Conservation (phyloP, 306 rosid genomes). For the Ziziphus jujuba region DNA sequence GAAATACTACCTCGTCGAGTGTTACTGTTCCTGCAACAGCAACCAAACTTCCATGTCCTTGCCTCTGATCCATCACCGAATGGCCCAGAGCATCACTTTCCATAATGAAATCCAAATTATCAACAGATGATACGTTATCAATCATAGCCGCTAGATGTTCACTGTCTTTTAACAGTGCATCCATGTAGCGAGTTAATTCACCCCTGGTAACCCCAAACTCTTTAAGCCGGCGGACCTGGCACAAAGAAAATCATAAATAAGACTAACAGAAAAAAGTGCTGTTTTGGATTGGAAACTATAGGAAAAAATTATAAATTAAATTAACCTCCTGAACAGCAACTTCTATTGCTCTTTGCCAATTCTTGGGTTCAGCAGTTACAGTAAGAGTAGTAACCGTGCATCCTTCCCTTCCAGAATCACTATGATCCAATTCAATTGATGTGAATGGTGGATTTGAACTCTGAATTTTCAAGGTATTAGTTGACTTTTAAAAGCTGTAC, state of each 20-base stretch:
- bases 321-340: conserved; percentile 99
- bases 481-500: conserved; percentile 25
- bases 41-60: conserved; percentile 93
- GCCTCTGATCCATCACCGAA: conserved; percentile 95
- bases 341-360: conserved; percentile 87
- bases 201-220: conserved; percentile 98
- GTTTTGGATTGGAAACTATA: background rate
- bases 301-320: too few relatives aligned
- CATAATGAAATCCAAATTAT: conserved; percentile 98
- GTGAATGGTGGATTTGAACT: conserved; percentile 99
- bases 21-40: conserved; percentile 90
- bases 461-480: conserved; percentile 46
- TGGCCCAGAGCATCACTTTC: conserved; percentile 97
- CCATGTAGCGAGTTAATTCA: conserved; percentile 95
- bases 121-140: conserved; percentile 97
- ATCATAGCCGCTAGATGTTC: conserved; percentile 99
- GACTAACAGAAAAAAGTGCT: background rate
- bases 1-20: conserved; percentile 77
- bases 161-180: conserved; percentile 92
- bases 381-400: conserved; percentile 99
- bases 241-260: background rate
- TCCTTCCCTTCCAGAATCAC: conserved; percentile 99
- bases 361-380: conserved; percentile 91
- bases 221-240: conserved; percentile 91
- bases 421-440: conserved; percentile 94